Conservation (phyloP, 352 stramenopile species). For the Phytophthora litchii region DNA sequence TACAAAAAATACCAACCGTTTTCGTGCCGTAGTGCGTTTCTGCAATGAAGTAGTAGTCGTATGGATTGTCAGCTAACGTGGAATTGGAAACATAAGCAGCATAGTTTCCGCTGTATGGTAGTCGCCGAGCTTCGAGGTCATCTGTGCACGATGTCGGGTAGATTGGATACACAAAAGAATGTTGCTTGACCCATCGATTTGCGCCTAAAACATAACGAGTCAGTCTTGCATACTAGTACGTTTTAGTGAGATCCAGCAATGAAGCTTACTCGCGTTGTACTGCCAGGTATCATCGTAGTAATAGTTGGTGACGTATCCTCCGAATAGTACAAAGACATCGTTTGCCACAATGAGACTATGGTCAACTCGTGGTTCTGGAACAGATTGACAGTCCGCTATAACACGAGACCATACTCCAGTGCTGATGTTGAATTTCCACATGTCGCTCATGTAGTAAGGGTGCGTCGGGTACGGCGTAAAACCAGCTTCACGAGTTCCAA, state of each 20-base stretch:
- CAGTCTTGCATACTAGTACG: not conserved
- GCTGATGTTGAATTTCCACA: conserved; percentile 95
- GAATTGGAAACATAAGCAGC: conserved; percentile 44
- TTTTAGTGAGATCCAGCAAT: not conserved
- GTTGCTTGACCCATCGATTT: conserved; percentile 91
- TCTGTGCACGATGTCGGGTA: conserved; percentile 93
- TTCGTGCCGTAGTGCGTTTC: conserved; percentile 76
- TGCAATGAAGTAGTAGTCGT: conserved; percentile 74
- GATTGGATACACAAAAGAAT: conserved; percentile 88
- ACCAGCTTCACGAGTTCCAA: conserved; percentile 48
- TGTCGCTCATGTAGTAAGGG: conserved; percentile 93
- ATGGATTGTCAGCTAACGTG: conserved; percentile 37
- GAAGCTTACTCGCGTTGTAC: conserved; percentile 90
- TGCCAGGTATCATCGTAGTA: conserved; percentile 97
- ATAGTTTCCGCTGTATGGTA: conserved; percentile 81
- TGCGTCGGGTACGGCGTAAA: conserved; percentile 92
- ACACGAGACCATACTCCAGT: conserved; percentile 86
- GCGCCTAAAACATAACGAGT: conserved; percentile 39
- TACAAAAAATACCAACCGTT: conserved; percentile 38
- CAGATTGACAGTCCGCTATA: conserved; percentile 23
- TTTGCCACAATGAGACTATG: conserved; percentile 79
- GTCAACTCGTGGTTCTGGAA: conserved; percentile 78
- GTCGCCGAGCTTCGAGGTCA: conserved; percentile 70
- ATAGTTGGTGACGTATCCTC: conserved; percentile 93
- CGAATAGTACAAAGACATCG: conserved; percentile 92